Conservation (phyloP, 2,329 filamentous ascomycete species). For the Stachybotrys echinatus region DNA sequence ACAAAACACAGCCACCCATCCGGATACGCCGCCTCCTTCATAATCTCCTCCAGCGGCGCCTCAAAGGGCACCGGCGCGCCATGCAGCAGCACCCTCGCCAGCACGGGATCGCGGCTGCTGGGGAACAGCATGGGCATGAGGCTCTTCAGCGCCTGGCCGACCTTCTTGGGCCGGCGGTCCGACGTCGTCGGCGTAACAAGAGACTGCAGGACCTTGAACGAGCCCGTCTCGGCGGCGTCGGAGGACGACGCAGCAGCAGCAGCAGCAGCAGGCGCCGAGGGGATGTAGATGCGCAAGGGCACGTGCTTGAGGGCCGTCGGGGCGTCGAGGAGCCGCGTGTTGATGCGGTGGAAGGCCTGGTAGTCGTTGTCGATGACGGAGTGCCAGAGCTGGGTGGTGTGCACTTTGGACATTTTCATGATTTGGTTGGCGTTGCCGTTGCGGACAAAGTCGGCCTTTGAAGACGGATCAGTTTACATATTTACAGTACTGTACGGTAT, state of each 20-base stretch:
- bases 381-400: conserved; percentile 79
- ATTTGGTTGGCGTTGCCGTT: conserved; percentile 86
- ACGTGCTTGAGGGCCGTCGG: conserved; percentile 72
- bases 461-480: too few relatives aligned
- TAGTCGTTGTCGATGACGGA: conserved; percentile 76
- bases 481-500: not conserved
- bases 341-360: conserved; percentile 65
- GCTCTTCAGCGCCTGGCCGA: conserved; percentile 72
- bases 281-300: conserved; percentile 85
- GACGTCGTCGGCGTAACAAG: conserved; percentile 51
- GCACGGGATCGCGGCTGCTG: conserved; percentile 74
- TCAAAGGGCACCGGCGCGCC: conserved; percentile 77
- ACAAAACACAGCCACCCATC: conserved; percentile 90
- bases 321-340: conserved; percentile 70
- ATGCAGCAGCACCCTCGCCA: conserved; percentile 82
- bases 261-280: conserved; percentile 51
- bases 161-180: conserved; percentile 37
- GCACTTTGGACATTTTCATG: conserved; percentile 80
- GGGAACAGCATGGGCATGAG: conserved; percentile 81
- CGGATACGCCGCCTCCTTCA: conserved; percentile 76
- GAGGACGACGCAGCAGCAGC: conserved; percentile 13
- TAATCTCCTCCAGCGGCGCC: conserved; percentile 76
- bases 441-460: conserved; percentile 78
- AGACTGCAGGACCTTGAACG: conserved; percentile 71
- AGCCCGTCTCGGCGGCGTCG: conserved; percentile 30